These are phyloP conservation scores for Cyberlindnera mrakii DNA, from an alignment of 805 yeast species.

Conservation along the genomic window DNA sequence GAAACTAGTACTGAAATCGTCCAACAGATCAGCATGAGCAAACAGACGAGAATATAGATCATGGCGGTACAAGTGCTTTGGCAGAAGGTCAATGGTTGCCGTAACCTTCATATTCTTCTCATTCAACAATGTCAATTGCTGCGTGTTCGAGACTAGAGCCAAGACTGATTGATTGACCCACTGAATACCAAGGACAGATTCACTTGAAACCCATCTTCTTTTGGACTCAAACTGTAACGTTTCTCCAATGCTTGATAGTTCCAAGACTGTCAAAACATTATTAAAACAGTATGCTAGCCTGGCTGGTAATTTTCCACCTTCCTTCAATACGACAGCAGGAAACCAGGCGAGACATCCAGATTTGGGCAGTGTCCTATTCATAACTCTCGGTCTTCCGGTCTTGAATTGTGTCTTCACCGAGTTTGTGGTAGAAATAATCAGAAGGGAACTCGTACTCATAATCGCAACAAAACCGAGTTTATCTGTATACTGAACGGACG, in stretches of 20 bases:
- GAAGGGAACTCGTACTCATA: conserved; percentile 43
- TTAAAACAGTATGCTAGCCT: conserved; percentile 65
- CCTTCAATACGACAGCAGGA: conserved; percentile 38
- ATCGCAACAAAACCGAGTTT: conserved; percentile 53
- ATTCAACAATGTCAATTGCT: conserved; percentile 37
- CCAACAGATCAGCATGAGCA: conserved; percentile 7
- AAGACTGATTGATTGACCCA: conserved; percentile 47
- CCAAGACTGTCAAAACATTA: conserved; percentile 51
- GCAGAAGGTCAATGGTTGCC: conserved; percentile 15
- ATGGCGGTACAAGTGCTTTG: conserved; percentile 29
- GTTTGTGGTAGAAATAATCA: conserved; percentile 51
- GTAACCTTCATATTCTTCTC: conserved; percentile 31
- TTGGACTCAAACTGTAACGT: conserved; percentile 32
- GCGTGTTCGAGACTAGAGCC: conserved; percentile 38
- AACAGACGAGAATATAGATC: conserved; percentile 24
- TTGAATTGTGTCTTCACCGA: conserved; percentile 47
- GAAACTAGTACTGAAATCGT: conserved; percentile 23
- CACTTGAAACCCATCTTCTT: conserved; percentile 39
- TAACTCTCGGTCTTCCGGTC: conserved; percentile 39
- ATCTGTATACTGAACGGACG: conserved; percentile 49
- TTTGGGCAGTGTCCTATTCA: conserved; percentile 24
- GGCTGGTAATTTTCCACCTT: conserved; percentile 29
- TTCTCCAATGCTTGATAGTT: conserved; percentile 33
- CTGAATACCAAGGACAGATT: conserved; percentile 44
- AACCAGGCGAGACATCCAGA: conserved; percentile 57